A percentile compares a stretch with the other conserved stretches of the same genome.
These are phyloP conservation scores for Aspergillus sp. DNA, from an alignment of 2,329 filamentous ascomycete species.

Conservation along the genomic window DNA sequence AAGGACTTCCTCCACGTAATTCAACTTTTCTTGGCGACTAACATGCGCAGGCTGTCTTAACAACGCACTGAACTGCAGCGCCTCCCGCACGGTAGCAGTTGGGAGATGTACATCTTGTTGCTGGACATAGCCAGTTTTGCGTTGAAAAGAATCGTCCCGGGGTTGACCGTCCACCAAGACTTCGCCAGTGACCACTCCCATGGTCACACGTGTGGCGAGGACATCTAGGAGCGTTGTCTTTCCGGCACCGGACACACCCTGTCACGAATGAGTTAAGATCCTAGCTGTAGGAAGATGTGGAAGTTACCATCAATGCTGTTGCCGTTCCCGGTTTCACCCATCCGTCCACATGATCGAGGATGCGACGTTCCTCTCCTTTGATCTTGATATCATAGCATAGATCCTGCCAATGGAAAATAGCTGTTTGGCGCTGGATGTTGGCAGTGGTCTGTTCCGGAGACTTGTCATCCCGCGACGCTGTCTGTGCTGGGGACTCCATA, in stretches of 20 bases:
- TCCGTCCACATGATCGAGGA: conserved; percentile 1
- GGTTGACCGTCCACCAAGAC: conserved; percentile 53
- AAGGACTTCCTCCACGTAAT: conserved; percentile 74
- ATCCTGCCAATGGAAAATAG: conserved; percentile 5
- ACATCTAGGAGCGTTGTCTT: conserved; percentile 58
- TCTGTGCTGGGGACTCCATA: conserved; percentile 16
- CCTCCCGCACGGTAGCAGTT: conserved; percentile 79
- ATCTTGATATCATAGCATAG: conserved; percentile 4
- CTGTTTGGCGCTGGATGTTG: conserved; percentile 1
- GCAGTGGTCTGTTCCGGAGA: not conserved
- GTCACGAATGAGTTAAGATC: not conserved
- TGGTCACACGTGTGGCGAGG: conserved; percentile 53
- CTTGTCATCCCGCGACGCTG: not conserved
- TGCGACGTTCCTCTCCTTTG: conserved; percentile 1
- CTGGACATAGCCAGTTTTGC: conserved; percentile 63
- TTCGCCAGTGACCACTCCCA: conserved; percentile 57
- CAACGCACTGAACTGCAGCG: conserved; percentile 51
- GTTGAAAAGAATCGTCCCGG: conserved; percentile 56
- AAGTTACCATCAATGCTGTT: conserved; percentile 3
- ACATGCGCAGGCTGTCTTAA: conserved; percentile 68
- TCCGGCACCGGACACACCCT: conserved; percentile 54
- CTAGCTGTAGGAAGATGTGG: not conserved
- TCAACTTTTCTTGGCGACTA: conserved; percentile 68
- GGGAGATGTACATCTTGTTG: conserved; percentile 72
- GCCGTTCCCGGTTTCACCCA: conserved; percentile 4